Evolutionary conservation across 345 rosid genomes (phyloP), one percentile per base, ranked within the genome.

Genomic region (Populus davidiana): DNA sequence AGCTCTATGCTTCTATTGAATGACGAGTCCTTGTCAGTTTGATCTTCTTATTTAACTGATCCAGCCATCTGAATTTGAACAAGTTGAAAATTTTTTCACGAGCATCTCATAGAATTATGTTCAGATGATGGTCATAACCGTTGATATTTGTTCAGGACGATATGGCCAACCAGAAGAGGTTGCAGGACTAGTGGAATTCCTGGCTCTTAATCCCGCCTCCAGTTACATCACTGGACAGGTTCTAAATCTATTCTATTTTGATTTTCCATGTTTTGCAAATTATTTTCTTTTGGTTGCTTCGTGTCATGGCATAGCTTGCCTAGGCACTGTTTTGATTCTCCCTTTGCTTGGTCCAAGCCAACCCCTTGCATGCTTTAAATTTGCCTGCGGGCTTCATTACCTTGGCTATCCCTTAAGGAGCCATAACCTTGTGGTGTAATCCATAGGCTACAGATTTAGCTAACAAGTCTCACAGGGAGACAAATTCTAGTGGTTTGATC

Each of bases 101-200:
- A 17, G 38, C 69, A 17, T 12, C 76, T 61, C 59, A 27, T 73
- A 29, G 49, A 59, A 66, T 49, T 5, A 2, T 66, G n/a, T 3
- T 35, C 23, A 36, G 18, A 14, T 63, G 31, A 43, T 10, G 16
- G 11, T 81, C 43, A 36, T 74, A 50, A 71, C 43, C 38, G 25
- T 76, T 50, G 16, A 52, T 66, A 25, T 80, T 31, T 52, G 67
- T 82, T 62, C 92, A 96, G 99, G 97, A 73, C 87, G 99, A 75
- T 96, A 92, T 78, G 99, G 99, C 69, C 96, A 87, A 85, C 95
- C 99, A 2, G 97, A 94, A 86, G 99, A 93, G 86, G 99, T 96
- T 78, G 98, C 98, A 12, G 98, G 98, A 82, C 86, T 94, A 83
- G 99, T 93, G 79, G 98, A 96, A 86, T 96, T 93, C 85, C 87